Evolutionary conservation across 2,329 filamentous ascomycete genomes (phyloP), one percentile per base, ranked within the genome.

Genomic region (Bipolaris sorokiniana): DNA sequence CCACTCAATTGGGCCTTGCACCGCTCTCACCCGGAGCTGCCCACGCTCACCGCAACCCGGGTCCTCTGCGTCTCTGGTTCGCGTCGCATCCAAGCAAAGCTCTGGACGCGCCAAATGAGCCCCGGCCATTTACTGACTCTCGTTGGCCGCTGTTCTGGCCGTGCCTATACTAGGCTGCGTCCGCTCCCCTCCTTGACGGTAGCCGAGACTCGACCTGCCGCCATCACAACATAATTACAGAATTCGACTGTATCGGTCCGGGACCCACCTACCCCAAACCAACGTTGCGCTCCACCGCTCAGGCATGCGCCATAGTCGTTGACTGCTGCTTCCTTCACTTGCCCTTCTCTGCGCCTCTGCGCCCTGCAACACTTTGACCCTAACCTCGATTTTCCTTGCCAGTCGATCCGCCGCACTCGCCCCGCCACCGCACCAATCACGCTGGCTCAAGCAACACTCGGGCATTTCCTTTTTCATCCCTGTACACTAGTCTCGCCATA

Each of bases 341-440:
- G 70, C 66, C 67, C 66, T 76, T 76, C 75, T 76, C 71, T 72
- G 74, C 71, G 65, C 53, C 41, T 56, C 50, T 63, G 71, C 71
- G 74, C 75, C 68, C 68, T 74, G 74, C 74, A 77, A 76, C 73
- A 77, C 69, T 77, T 77, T 55, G 61, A 61, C 49, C 63, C 67
- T 60, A 63, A 67, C 63, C 65, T 62, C 67, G 60, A 69, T 70
- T 72, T 74, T 68, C 63, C 62, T 62, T 63, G 63, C 66, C 45
- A 63, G 62, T 60, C 57, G 58, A 64, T 55, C 62, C 64, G 66
- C 68, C 66, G 66, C 67, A 54, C 38, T 53, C 54, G 54, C 61
- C 55, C 45, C 59, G 47, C 58, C 50, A 59, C 58, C 49, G 61
- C 64, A 54, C 71, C 69, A 73, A 73, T 70, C 66, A 70, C 26